Percentiles rank a stretch among this genome's conserved stretches.
phyloP scores from a whole-genome alignment of 208 protist species.

The Leishmania amazonensis region DNA sequence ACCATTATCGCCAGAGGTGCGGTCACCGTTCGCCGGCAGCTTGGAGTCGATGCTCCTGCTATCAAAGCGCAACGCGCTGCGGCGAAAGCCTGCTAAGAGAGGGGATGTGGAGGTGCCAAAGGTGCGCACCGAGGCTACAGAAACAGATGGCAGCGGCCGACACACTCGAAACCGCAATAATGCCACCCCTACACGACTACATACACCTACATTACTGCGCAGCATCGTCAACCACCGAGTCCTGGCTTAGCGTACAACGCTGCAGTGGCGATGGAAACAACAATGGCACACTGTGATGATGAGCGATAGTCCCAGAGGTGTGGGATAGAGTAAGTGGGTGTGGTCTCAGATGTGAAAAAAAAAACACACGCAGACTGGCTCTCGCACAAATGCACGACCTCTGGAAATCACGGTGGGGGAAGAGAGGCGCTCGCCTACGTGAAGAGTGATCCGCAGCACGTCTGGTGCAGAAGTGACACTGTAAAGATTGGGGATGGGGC shows the following conservation, averaged over 20 bases:
- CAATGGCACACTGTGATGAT: not conserved
- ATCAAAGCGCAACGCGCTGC: slow-evolving; percentile 6
- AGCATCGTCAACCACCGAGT: slow-evolving; percentile 1
- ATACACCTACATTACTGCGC: not conserved
- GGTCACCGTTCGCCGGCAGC: not conserved
- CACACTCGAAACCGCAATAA: slow-evolving; percentile 3
- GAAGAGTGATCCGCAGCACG: slow-evolving; percentile 1
- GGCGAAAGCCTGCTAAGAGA: slow-evolving; percentile 1
- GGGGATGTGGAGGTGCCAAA: slow-evolving; percentile 6
- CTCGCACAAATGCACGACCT: not conserved
- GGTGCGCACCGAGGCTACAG: slow-evolving; percentile 1
- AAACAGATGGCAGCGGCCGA: not conserved
- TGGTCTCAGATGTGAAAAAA: too few species aligned
- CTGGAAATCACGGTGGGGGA: not conserved
- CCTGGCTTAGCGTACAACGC: not conserved
- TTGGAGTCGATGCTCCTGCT: not conserved
- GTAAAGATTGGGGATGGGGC: not conserved
- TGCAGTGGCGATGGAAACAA: not conserved
- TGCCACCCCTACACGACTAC: slow-evolving; percentile 1
- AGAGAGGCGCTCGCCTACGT: not conserved
- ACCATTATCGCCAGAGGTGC: not conserved
- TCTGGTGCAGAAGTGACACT: not conserved
- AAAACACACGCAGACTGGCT: not conserved
- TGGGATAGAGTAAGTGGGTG: not conserved
- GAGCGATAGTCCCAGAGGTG: not conserved